Conservation (phyloP, 768 basidiomycete genomes). For the Xanthoconium stramineum region DNA sequence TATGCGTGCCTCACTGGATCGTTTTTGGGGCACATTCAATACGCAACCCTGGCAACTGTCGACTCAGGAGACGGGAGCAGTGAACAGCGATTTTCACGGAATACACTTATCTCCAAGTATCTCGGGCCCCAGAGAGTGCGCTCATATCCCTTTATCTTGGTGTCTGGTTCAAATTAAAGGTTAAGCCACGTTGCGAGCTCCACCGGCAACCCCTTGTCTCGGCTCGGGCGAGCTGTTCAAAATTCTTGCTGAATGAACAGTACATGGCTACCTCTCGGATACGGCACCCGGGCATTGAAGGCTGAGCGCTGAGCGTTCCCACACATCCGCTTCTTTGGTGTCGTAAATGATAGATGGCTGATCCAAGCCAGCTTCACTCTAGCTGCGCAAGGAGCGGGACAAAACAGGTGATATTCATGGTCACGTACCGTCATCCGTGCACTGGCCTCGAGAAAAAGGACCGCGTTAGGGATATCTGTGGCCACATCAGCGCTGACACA, state of each 20-base stretch:
- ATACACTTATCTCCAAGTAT: not conserved
- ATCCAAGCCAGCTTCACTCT: conserved; percentile 7
- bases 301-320: not conserved
- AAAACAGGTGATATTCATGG: conserved; percentile 19
- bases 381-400: conserved; percentile 6
- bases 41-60: not conserved
- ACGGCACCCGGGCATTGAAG: not conserved
- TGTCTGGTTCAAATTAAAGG: conserved; percentile 9
- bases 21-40: not conserved
- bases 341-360: conserved; percentile 11
- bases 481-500: conserved; percentile 16
- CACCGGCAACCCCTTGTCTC: not conserved
- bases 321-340: conserved; percentile 8
- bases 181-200: conserved; percentile 23
- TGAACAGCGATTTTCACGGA: not conserved
- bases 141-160: not conserved
- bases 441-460: not conserved
- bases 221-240: not conserved
- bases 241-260: not conserved
- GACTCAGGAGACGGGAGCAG: not conserved
- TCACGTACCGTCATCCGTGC: conserved; percentile 10
- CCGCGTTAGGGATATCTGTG: conserved; percentile 14
- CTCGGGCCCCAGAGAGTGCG: not conserved
- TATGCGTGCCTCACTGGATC: not conserved
- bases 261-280: not conserved